Percentiles rank a stretch among this genome's conserved stretches.
phyloP scores from a whole-genome alignment of 169 alveolate genomes.

The Plasmodium malariae region DNA sequence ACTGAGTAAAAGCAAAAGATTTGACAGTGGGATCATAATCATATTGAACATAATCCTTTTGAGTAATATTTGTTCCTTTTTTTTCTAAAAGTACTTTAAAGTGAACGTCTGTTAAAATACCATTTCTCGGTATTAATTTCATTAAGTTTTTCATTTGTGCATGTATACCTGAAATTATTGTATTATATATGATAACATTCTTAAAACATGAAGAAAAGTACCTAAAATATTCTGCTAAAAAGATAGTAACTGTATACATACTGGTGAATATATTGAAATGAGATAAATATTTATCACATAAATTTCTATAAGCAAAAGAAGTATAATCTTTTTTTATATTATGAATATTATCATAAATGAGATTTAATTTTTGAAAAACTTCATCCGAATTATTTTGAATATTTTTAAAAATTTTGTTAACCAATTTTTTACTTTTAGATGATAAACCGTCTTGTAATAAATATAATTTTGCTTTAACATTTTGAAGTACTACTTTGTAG shows the following conservation, averaged over 20 bases:
- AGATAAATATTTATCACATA: not conserved
- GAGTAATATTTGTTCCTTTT: not conserved
- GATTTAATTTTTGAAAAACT: not conserved
- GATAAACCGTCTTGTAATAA: conserved; percentile 34
- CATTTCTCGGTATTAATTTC: conserved; percentile 33
- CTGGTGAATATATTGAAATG: not conserved
- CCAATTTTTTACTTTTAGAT: conserved; percentile 20
- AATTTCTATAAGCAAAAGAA: not conserved
- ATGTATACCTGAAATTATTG: conserved; percentile 12
- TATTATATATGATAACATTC: conserved; percentile 36
- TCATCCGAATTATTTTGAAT: conserved; percentile 11
- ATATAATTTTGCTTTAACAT: conserved; percentile 15
- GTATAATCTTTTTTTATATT: not conserved
- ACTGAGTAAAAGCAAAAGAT: conserved; percentile 22
- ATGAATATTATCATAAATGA: conserved; percentile 17
- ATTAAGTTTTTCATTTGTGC: conserved; percentile 12
- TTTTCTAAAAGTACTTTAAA: conserved; percentile 30
- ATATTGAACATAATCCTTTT: not conserved
- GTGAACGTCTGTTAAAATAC: not conserved
- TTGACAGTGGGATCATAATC: conserved; percentile 23
- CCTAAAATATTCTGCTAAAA: not conserved
- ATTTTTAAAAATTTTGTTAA: conserved; percentile 9
- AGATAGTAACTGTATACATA: not conserved
- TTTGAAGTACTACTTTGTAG: not conserved
- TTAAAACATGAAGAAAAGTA: conserved; percentile 44